Conservation (phyloP, 192 early-diverging fungal genomes). For the Obelidium mucronatum region DNA sequence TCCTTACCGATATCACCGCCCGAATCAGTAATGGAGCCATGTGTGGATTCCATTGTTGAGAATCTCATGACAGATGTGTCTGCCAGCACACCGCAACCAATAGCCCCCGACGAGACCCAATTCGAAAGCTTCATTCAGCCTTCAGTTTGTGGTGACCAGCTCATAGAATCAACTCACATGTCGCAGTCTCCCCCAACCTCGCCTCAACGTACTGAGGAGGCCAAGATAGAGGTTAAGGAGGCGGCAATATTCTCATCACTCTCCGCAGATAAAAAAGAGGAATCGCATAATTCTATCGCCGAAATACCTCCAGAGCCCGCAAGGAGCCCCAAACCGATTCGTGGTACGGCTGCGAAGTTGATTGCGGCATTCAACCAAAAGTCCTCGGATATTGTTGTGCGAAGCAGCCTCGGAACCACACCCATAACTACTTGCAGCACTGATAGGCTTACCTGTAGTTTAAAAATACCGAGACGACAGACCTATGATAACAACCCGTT, state of each 20-base stretch:
- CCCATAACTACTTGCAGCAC: too few species aligned
- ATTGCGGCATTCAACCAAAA: constrained; percentile 23
- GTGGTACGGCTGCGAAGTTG: not conserved
- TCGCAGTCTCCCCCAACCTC: not conserved
- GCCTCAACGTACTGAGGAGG: not conserved
- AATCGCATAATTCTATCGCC: not conserved
- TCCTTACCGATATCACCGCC: not conserved
- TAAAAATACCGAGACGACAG: not conserved
- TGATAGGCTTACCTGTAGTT: not conserved
- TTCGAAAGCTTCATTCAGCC: too few species aligned
- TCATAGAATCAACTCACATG: too few species aligned
- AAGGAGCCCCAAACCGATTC: constrained; percentile 19
- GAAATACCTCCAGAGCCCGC: not conserved
- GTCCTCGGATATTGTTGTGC: not conserved
- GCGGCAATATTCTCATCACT: too few species aligned
- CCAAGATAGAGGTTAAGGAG: too few species aligned
- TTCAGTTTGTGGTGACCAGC: too few species aligned
- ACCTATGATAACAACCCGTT: not conserved
- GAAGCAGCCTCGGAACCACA: not conserved
- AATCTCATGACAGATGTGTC: too few species aligned
- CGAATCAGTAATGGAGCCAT: constrained; percentile 2
- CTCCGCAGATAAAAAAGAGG: not conserved
- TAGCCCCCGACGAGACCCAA: too few species aligned
- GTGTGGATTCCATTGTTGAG: not conserved
- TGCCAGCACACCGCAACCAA: too few species aligned